A percentile compares a stretch with the other conserved stretches of the same genome.
Conservation (phyloP, 805 yeast species). For the Candida ortonii region DNA sequence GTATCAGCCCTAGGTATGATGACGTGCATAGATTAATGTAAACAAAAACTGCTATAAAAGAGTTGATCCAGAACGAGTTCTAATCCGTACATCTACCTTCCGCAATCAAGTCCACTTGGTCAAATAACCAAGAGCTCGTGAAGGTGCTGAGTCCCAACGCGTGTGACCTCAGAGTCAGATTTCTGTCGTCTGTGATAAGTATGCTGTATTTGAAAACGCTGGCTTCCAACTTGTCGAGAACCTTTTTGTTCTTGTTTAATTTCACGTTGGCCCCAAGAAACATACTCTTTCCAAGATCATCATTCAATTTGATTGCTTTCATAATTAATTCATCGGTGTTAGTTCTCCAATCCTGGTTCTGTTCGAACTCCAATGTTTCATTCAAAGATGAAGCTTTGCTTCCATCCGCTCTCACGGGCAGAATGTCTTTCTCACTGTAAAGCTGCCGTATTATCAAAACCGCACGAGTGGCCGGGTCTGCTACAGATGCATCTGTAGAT, state of each 20-base stretch:
- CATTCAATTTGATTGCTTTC: slow-evolving; percentile 42
- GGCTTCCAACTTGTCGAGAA: slow-evolving; percentile 36
- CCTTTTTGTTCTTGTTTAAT: slow-evolving; percentile 26
- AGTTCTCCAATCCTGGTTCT: slow-evolving; percentile 68
- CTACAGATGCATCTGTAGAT: slow-evolving; percentile 67
- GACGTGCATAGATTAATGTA: no score
- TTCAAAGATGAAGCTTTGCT: slow-evolving; percentile 63
- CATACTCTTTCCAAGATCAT: slow-evolving; percentile 30
- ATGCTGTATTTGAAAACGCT: slow-evolving; percentile 53
- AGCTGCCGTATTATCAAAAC: slow-evolving; percentile 71
- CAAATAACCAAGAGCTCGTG: slow-evolving; percentile 61
- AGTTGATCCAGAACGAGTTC: no score
- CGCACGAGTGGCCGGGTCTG: slow-evolving; percentile 79
- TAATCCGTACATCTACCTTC: slow-evolving; percentile 54
- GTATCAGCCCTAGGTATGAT: no score
- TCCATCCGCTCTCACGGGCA: slow-evolving; percentile 69
- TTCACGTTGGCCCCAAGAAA: slow-evolving; percentile 25
- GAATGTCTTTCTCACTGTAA: slow-evolving; percentile 50
- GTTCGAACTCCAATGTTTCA: slow-evolving; percentile 72
- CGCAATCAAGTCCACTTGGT: slow-evolving; percentile 44
- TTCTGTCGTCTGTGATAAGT: slow-evolving; percentile 70
- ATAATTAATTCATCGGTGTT: slow-evolving; percentile 68
- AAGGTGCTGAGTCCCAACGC: slow-evolving; percentile 52
- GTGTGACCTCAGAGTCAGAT: slow-evolving; percentile 65
- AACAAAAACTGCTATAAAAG: no score